Evolutionary conservation across 139 green algal species (phyloP), one percentile per base, ranked within the genome.

Genomic region (Asterochloris erici): DNA sequence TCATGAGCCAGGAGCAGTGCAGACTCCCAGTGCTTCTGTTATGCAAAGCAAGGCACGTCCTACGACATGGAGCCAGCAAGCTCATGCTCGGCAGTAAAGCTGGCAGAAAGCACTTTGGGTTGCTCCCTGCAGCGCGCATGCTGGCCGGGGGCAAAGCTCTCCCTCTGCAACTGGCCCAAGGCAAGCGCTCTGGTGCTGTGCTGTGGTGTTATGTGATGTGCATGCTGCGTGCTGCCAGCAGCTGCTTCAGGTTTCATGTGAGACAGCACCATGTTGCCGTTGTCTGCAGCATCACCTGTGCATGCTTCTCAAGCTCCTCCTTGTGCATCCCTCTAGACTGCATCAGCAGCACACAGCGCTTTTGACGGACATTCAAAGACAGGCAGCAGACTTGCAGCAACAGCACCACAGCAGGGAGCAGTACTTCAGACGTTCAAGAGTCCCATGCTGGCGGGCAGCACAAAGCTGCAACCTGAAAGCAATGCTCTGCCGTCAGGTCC

Each of bases 271-370:
- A n/a, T n/a, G 54, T 12, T 60, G 15, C 21, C 11, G 28, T n/a
- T 16, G 17, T 26, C 54, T 29, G 16, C 24, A 26, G 21, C 23
- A 28, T 63, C 16, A 79, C 74, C 61, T 85, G 77, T 23, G 89
- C 89, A 60, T 87, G 38, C 68, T 88, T 77, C 85, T 94, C 85
- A 89, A 95, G 91, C 0, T 82, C 66, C 71, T 94, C 90, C 9
- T 89, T 73, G 68, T 61, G 73, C 91, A 95, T 94, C 63, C 85
- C 85, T 4, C 92, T 78, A 12, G 84, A 92, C 47, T 79, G n/a
- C n/a, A n/a, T n/a, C 75, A 69, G 75, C 75, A 69, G 75, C 75
- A 70, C 64, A 24, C 64, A 70, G 16, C 64, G 16, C 15, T 70
- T 16, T 24, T 14, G 16, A 16, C 64, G 16, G 14, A 70, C 64